Evolutionary conservation across 2,329 filamentous ascomycete genomes (phyloP), one percentile per base, ranked within the genome.

Genomic region (Venturia asperata): DNA sequence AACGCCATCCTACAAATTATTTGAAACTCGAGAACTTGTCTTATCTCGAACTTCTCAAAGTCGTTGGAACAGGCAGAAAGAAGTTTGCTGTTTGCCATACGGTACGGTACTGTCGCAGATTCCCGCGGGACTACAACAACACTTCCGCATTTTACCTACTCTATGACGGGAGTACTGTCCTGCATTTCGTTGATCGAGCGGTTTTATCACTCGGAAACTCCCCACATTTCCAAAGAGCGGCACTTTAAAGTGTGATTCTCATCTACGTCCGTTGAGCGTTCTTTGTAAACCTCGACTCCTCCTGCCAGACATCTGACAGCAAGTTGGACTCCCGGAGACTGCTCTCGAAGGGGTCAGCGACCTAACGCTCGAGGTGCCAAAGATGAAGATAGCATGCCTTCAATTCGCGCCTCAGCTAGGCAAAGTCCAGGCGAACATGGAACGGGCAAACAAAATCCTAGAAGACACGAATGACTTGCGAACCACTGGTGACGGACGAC

Each of bases 391-490:
- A 52, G 88, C 80, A 0, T 89, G 86, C 66, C 77, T 91, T 13
- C 88, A 93, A 74, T 91, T 92, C 68, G 83, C 85, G 60, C 87
- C 89, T 15, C 81, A 86, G 71, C 81, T 92, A 55, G 89, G 87
- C 63, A 83, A 89, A 65, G 77, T 90, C 42, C 77, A 89, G 70
- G 84, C 88, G 67, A 93, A 93, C 69, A 79, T 92, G 58, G 83
- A 82, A 68, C 82, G 82, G 21, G 89, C 89, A 67, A 85, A 92
- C 68, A 75, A 80, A 0, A 80, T 92, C 4, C 76, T 93, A 13
- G 79, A 76, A 21, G 78, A 72, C 34, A 81, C 83, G 80, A 6
- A 76, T 80, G 0, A 1, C 77, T 65, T 27, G 24, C 52, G 10
- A 67, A 81, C n/a, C 72, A 21, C 58, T 21, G 39, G 6, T 5